Evolutionary conservation across 495 filamentous ascomycete species (phyloP), one percentile per base, ranked within the genome.

Genomic region (Parathielavia appendiculata): DNA sequence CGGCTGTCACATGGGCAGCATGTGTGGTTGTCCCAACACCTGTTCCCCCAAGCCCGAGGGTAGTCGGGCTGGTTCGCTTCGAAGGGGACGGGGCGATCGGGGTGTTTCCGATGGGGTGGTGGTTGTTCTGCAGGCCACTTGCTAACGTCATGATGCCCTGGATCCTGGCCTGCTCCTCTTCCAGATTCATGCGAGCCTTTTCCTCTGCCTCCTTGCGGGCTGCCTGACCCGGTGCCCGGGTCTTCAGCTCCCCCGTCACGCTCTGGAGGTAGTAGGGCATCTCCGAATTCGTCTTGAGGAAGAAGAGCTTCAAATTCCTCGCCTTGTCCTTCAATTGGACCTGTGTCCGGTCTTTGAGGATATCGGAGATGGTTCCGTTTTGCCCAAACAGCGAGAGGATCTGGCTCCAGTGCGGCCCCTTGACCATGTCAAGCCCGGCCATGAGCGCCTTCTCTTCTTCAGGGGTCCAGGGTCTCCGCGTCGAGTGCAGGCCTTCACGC

Each of bases 261-360:
- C 85, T 89, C 66, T 92, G 86, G 34, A 97, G 76, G 59, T 95
- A 95, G 64, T 90, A 90, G 0, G 92, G 92, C 58, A 97, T 92
- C 67, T 97, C 92, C 16, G 90, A 92, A 16, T 87, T 88, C 26
- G 86, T 92, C 74, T 97, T 97, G 51, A 97, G 75, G 71, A 96
- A 96, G 74, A 95, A 96, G 0, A 97, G 80, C 70, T 97, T 97
- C 55, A 97, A 70, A 57, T 97, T 97, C 38, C 92, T 80, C 10
- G 92, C 92, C 69, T 97, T 97, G 66, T 97, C 92, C 67, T 97
- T 97, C 14, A 97, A 77, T 66, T 97, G 92, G 0, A 97, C 92
- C 68, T 97, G 92, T 50, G 92, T 95, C 41, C 92, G 84, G 63
- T 96, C 92, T 63, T 95, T 95, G 38, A 97, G 77, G 6, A 90